Conservation (phyloP, 2,329 filamentous ascomycete species). For the Talaromyces sp. region DNA sequence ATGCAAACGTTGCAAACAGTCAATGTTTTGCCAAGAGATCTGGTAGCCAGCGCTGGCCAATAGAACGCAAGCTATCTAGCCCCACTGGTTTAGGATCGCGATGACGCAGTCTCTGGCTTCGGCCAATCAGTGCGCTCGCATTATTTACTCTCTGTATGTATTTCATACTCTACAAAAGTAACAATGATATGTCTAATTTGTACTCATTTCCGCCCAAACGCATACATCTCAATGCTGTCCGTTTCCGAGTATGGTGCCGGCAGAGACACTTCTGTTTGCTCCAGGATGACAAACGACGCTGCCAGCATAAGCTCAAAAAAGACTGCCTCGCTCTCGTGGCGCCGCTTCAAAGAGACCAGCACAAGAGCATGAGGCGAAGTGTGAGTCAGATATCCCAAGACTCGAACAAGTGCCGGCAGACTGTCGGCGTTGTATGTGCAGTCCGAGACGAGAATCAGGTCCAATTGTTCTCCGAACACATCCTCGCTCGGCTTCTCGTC, state of each 20-base stretch:
- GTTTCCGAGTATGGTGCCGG: slow-evolving; percentile 20
- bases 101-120: not conserved
- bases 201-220: slow-evolving; percentile 1
- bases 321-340: slow-evolving; percentile 59
- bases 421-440: slow-evolving; percentile 69
- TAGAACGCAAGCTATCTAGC: not conserved
- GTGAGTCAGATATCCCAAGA: slow-evolving; percentile 45
- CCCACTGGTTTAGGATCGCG: not conserved
- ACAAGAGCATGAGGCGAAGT: slow-evolving; percentile 47
- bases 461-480: slow-evolving; percentile 36
- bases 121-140: not conserved
- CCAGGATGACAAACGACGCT: slow-evolving; percentile 27
- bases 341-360: slow-evolving; percentile 59
- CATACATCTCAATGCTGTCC: slow-evolving; percentile 11
- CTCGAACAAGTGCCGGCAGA: slow-evolving; percentile 56
- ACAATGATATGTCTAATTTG: too few relatives aligned
- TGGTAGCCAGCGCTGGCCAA: not conserved
- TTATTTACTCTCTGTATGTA: not conserved
- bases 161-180: too few relatives aligned
- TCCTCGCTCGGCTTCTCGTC: slow-evolving; percentile 45
- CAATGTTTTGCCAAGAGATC: not conserved
- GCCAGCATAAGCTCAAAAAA: slow-evolving; percentile 59
- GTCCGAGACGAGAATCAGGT: slow-evolving; percentile 61
- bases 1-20: too few relatives aligned
- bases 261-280: slow-evolving; percentile 28